Conservation (phyloP, 805 yeast species). For the Candida maris region DNA sequence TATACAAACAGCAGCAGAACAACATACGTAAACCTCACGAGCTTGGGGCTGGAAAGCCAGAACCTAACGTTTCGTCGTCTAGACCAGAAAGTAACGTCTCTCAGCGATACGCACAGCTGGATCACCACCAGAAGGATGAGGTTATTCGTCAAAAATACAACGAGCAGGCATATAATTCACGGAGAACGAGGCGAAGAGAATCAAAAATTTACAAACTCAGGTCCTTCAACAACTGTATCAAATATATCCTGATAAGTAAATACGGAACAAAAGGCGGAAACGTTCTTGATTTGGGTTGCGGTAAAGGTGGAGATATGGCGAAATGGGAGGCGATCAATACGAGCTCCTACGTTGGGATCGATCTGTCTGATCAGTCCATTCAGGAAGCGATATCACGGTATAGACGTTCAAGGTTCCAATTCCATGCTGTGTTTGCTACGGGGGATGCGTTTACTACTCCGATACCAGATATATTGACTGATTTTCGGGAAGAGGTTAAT, state of each 20-base stretch:
- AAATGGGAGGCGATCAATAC: slow-evolving; percentile 79
- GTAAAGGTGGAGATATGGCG: slow-evolving; percentile 95
- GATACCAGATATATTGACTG: slow-evolving; percentile 61
- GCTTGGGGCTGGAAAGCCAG: too few species aligned
- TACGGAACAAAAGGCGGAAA: slow-evolving; percentile 51
- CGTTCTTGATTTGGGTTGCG: slow-evolving; percentile 89
- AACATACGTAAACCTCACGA: slow-evolving; percentile 13
- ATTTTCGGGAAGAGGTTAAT: slow-evolving; percentile 57
- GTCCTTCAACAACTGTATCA: slow-evolving; percentile 88
- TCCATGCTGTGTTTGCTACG: slow-evolving; percentile 70
- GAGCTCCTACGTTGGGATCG: slow-evolving; percentile 82
- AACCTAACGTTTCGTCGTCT: too few species aligned
- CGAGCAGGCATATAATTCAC: slow-evolving; percentile 69
- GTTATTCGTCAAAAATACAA: slow-evolving; percentile 84
- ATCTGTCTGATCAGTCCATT: slow-evolving; percentile 85
- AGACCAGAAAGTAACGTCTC: too few species aligned
- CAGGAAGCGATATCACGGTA: slow-evolving; percentile 80
- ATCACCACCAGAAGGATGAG: slow-evolving; percentile 45
- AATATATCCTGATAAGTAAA: slow-evolving; percentile 77
- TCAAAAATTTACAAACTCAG: slow-evolving; percentile 86
- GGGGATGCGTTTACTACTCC: slow-evolving; percentile 85
- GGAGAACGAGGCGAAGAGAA: slow-evolving; percentile 55
- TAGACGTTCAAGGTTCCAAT: slow-evolving; percentile 42
- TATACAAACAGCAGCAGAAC: slow-evolving; percentile 21
- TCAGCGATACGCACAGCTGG: slow-evolving; percentile 25